A percentile compares a stretch with the other conserved stretches of the same genome.
Evolutionary conservation across 2,329 filamentous ascomycete species (phyloP).

Genomic region (Macrophomina phaseolina): DNA sequence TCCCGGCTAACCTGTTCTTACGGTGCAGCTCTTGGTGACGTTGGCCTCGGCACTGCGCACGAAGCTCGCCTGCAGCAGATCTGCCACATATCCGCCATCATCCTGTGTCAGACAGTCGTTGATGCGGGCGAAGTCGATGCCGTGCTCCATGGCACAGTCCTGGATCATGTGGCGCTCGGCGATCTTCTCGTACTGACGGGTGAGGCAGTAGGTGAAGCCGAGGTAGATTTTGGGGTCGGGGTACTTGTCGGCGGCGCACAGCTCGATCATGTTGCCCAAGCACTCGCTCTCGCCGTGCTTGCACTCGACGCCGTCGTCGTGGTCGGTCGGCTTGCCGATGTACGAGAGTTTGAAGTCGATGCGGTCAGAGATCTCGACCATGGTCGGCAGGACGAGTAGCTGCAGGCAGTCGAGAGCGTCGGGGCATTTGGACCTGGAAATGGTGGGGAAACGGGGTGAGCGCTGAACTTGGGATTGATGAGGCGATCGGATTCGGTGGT

Average conservation of each 20-base stretch:
- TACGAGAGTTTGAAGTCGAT: slow-evolving; percentile 91
- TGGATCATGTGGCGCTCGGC: slow-evolving; percentile 79
- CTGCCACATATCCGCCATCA: slow-evolving; percentile 72
- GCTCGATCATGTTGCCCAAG: slow-evolving; percentile 91
- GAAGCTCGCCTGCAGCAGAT: slow-evolving; percentile 71
- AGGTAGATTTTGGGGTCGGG: slow-evolving; percentile 86
- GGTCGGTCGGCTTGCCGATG: slow-evolving; percentile 78
- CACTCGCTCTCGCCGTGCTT: slow-evolving; percentile 90
- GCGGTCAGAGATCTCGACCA: slow-evolving; percentile 81
- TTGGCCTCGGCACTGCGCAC: slow-evolving; percentile 60
- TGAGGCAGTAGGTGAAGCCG: slow-evolving; percentile 91
- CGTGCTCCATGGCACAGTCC: slow-evolving; percentile 89
- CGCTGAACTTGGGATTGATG: background rate
- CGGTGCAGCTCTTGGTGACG: slow-evolving; percentile 55
- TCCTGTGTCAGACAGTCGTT: slow-evolving; percentile 83
- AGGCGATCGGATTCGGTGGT: too few species aligned
- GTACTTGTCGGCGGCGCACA: slow-evolving; percentile 85
- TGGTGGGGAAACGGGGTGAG: background rate
- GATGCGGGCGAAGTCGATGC: slow-evolving; percentile 79
- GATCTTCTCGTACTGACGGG: slow-evolving; percentile 75
- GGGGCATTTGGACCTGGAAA: slow-evolving; percentile 73
- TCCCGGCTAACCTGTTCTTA: background rate
- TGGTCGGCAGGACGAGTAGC: slow-evolving; percentile 80
- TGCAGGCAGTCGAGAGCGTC: slow-evolving; percentile 85
- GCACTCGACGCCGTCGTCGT: slow-evolving; percentile 84